Percentiles rank a stretch among this genome's conserved stretches.
These are phyloP conservation scores for Coemansia sp. DNA, from an alignment of 192 early-diverging fungal genomes.

Conservation along the genomic window DNA sequence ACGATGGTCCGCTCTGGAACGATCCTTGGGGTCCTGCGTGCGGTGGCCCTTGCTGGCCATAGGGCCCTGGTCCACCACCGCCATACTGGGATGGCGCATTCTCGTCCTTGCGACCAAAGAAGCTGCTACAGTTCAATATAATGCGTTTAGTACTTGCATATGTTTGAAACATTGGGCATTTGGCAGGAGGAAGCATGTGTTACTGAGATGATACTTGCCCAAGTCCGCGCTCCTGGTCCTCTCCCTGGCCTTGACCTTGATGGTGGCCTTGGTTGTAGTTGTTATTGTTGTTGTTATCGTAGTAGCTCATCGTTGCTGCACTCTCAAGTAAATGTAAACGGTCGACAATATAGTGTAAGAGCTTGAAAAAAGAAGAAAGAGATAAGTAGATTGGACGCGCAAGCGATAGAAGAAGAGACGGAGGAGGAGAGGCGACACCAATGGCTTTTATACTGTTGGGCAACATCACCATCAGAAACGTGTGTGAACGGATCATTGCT, in stretches of 20 bases:
- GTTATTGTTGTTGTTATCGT: conserved; percentile 27
- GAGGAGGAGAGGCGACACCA: too few relatives aligned
- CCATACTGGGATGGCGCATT: conserved; percentile 14
- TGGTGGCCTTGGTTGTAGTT: too few relatives aligned
- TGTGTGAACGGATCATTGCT: too few relatives aligned
- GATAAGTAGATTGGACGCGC: too few relatives aligned
- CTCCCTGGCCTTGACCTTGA: too few relatives aligned
- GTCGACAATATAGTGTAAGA: not conserved
- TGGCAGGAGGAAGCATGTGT: not conserved
- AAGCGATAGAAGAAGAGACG: too few relatives aligned
- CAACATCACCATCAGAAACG: too few relatives aligned
- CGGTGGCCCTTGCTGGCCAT: conserved; percentile 19
- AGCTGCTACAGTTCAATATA: conserved; percentile 15
- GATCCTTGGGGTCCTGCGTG: conserved; percentile 12
- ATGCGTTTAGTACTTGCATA: not conserved
- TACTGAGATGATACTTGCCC: conserved; percentile 16
- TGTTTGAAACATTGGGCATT: not conserved
- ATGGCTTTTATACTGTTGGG: too few relatives aligned
- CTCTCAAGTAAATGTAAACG: too few relatives aligned
- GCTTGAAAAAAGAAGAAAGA: not conserved
- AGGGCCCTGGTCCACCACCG: conserved; percentile 21
- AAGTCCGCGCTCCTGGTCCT: conserved; percentile 28
- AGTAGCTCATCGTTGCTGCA: conserved; percentile 18
- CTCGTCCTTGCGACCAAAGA: conserved; percentile 24
- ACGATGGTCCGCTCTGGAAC: conserved; percentile 14